phyloP scores from a whole-genome alignment of 805 yeast genomes.

The Wickerhamiella dianesei region DNA sequence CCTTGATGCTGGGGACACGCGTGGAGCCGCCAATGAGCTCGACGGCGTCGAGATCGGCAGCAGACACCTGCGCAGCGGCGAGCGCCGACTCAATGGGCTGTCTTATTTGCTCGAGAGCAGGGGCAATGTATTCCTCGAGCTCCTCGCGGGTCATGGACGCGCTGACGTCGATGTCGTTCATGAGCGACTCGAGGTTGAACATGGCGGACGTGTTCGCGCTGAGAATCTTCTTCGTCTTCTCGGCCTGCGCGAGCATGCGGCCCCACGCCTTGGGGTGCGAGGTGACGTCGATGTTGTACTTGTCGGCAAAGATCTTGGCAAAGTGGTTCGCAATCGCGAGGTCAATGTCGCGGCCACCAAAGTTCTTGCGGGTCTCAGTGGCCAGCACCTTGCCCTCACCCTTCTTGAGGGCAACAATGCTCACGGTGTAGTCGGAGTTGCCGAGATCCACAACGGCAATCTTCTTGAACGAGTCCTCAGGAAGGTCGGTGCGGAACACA shows the following conservation, averaged over 20 bases:
- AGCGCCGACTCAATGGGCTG: slow-evolving; percentile 74
- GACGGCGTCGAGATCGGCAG: slow-evolving; percentile 70
- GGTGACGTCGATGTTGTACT: slow-evolving; percentile 86
- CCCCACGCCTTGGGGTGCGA: slow-evolving; percentile 89
- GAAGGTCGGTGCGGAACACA: slow-evolving; percentile 87
- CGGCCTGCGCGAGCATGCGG: slow-evolving; percentile 85
- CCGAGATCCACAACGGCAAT: slow-evolving; percentile 95
- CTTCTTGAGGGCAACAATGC: slow-evolving; percentile 81
- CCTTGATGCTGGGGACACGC: slow-evolving; percentile 89
- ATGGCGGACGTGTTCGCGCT: slow-evolving; percentile 95
- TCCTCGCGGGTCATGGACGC: slow-evolving; percentile 81
- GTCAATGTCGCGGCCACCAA: slow-evolving; percentile 97
- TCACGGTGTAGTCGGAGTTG: slow-evolving; percentile 84
- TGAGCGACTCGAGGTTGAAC: slow-evolving; percentile 86
- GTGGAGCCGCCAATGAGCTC: slow-evolving; percentile 98
- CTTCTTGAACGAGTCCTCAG: slow-evolving; percentile 82
- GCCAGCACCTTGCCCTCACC: slow-evolving; percentile 93
- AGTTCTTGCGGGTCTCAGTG: slow-evolving; percentile 85
- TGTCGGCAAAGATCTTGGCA: slow-evolving; percentile 79
- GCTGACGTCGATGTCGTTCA: slow-evolving; percentile 93
- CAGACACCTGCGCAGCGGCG: slow-evolving; percentile 57
- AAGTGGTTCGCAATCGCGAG: slow-evolving; percentile 87
- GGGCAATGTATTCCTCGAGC: slow-evolving; percentile 77
- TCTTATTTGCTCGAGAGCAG: slow-evolving; percentile 62
- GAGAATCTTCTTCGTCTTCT: slow-evolving; percentile 85